phyloP scores from a whole-genome alignment of 495 filamentous ascomycete genomes.

The Penicillium pulvis region DNA sequence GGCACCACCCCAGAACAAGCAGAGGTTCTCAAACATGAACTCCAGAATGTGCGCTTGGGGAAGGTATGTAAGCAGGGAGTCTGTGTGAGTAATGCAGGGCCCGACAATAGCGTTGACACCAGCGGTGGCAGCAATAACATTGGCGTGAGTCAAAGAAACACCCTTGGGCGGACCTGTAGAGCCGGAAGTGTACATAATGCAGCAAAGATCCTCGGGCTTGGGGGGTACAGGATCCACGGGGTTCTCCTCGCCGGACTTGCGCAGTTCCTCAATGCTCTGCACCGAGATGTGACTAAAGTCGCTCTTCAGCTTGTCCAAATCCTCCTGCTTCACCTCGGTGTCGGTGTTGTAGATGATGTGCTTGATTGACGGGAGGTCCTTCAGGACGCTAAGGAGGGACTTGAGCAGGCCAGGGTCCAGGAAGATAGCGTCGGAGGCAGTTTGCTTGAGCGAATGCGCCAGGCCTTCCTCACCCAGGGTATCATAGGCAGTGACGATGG shows the following conservation, averaged over 20 bases:
- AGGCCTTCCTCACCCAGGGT: conserved; percentile 93
- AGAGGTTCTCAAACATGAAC: conserved; percentile 94
- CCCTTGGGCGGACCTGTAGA: conserved; percentile 98
- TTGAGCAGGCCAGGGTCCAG: conserved; percentile 81
- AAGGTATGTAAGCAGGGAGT: conserved; percentile 87
- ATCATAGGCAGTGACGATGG: conserved; percentile 97
- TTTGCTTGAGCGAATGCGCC: conserved; percentile 88
- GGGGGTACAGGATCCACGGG: conserved; percentile 80
- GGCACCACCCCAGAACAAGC: conserved; percentile 88
- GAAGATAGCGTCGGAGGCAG: conserved; percentile 85
- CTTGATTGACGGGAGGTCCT: conserved; percentile 75
- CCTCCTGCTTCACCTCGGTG: conserved; percentile 69
- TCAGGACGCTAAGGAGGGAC: conserved; percentile 78
- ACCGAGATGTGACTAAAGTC: conserved; percentile 70
- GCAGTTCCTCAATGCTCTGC: conserved; percentile 81
- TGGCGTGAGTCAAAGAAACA: conserved; percentile 85
- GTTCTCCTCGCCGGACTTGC: conserved; percentile 81
- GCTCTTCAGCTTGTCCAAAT: conserved; percentile 78
- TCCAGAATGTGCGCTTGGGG: conserved; percentile 95
- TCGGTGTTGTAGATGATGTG: conserved; percentile 89
- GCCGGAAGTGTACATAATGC: conserved; percentile 99
- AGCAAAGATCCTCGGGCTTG: conserved; percentile 83
- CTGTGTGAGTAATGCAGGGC: conserved; percentile 80
- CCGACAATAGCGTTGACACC: conserved; percentile 87
- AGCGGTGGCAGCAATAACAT: conserved; percentile 87